A percentile compares a stretch with the other conserved stretches of the same genome.
phyloP scores from a whole-genome alignment of 1,284 basidiomycete species.

The Peniophora sp. region DNA sequence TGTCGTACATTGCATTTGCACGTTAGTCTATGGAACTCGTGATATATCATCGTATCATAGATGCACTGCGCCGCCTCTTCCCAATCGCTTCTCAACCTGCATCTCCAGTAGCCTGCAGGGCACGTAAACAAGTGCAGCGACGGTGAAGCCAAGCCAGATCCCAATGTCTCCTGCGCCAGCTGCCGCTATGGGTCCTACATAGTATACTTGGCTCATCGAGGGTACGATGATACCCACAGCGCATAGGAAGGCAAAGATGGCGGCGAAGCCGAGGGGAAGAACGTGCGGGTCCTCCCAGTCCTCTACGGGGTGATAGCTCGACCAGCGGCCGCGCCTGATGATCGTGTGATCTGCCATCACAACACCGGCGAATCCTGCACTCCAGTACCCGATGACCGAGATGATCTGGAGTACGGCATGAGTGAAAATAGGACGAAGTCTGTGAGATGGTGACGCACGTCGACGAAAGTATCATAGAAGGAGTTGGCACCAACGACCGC shows the following conservation, averaged over 20 bases:
- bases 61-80: slow-evolving; percentile 1
- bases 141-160: slow-evolving; percentile 39
- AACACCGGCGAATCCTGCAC: slow-evolving; percentile 44
- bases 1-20: too few species aligned
- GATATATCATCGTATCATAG: too few species aligned
- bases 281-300: slow-evolving; percentile 32
- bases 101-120: slow-evolving; percentile 31
- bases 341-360: slow-evolving; percentile 50
- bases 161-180: slow-evolving; percentile 51
- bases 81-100: slow-evolving; percentile 11
- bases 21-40: too few species aligned
- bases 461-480: slow-evolving; percentile 50
- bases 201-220: slow-evolving; percentile 56
- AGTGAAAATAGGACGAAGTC: neutral
- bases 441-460: slow-evolving; percentile 23
- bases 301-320: slow-evolving; percentile 22
- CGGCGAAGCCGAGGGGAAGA: slow-evolving; percentile 40
- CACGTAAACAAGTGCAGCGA: slow-evolving; percentile 31
- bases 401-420: slow-evolving; percentile 17
- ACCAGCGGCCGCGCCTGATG: slow-evolving; percentile 34
- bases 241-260: slow-evolving; percentile 36
- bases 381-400: slow-evolving; percentile 53
- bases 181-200: slow-evolving; percentile 37
- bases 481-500: slow-evolving; percentile 50
- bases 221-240: slow-evolving; percentile 44